These are phyloP conservation scores for Naganishia albida DNA, from an alignment of 1,284 basidiomycete species.

Conservation along the genomic window DNA sequence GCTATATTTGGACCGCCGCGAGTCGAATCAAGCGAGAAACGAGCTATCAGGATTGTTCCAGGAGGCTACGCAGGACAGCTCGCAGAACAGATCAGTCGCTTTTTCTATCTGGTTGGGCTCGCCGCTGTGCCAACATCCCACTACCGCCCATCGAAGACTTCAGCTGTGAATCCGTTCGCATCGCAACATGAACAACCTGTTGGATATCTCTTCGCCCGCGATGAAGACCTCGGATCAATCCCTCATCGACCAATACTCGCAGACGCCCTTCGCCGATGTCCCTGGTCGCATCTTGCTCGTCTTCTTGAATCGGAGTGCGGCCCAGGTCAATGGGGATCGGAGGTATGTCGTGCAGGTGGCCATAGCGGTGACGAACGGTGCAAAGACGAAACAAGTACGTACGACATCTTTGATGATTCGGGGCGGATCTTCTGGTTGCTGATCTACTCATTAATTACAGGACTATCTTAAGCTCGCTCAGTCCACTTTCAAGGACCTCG, in stretches of 20 bases:
- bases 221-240: neutral
- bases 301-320: slow-evolving; percentile 9
- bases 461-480: neutral
- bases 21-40: neutral
- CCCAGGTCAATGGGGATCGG: neutral
- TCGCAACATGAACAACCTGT: too few relatives aligned
- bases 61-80: too few relatives aligned
- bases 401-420: neutral
- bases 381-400: slow-evolving; percentile 5
- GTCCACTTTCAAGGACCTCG: neutral
- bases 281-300: neutral
- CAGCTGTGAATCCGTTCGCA: too few relatives aligned
- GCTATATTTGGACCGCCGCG: too few relatives aligned
- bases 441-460: neutral
- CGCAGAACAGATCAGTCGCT: too few relatives aligned
- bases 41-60: too few relatives aligned
- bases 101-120: too few relatives aligned
- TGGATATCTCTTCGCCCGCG: neutral
- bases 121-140: too few relatives aligned
- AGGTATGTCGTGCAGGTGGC: neutral
- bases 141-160: neutral
- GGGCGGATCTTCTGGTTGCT: neutral
- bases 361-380: neutral
- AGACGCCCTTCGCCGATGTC: neutral
- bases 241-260: slow-evolving; percentile 15